Conservation (phyloP, 148 eudicot genomes). For the Pouteria glomerata region DNA sequence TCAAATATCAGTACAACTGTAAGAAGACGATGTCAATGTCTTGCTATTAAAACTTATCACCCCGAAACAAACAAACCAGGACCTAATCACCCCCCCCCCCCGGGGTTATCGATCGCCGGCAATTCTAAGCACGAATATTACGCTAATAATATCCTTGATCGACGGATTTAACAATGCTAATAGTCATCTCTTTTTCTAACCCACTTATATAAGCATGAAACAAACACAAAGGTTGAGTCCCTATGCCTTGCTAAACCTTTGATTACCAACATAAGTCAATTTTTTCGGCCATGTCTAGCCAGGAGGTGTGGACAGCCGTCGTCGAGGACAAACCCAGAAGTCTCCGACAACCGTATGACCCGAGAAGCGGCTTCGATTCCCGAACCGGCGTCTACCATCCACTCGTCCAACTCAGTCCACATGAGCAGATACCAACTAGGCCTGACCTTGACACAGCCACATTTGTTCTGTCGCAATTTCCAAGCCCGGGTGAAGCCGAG, state of each 20-base stretch:
- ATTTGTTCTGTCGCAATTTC: constrained; percentile 42
- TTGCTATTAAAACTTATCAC: too few species aligned
- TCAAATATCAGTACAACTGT: too few species aligned
- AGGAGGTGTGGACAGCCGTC: constrained; percentile 9
- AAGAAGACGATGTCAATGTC: too few species aligned
- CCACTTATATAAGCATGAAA: too few species aligned
- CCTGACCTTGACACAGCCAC: constrained; percentile 36
- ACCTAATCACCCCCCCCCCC: too few species aligned
- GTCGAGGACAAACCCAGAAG: constrained; percentile 4
- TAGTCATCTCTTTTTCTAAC: too few species aligned
- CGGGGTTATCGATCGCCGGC: too few species aligned
- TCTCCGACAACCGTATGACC: not conserved
- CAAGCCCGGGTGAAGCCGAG: constrained; percentile 25
- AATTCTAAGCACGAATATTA: too few species aligned
- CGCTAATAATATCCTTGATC: too few species aligned
- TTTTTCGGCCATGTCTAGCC: constrained; percentile 8
- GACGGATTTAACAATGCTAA: too few species aligned
- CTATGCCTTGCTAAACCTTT: not conserved
- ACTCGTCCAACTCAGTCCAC: constrained; percentile 19
- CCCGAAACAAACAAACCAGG: too few species aligned
- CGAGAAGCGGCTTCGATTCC: constrained; percentile 31
- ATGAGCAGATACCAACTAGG: constrained; percentile 24
- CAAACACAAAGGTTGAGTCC: too few species aligned
- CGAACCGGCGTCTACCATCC: constrained; percentile 41
- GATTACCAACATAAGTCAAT: not conserved